These are phyloP conservation scores for Mycena vulgaris DNA, from an alignment of 768 basidiomycete genomes.

Conservation along the genomic window DNA sequence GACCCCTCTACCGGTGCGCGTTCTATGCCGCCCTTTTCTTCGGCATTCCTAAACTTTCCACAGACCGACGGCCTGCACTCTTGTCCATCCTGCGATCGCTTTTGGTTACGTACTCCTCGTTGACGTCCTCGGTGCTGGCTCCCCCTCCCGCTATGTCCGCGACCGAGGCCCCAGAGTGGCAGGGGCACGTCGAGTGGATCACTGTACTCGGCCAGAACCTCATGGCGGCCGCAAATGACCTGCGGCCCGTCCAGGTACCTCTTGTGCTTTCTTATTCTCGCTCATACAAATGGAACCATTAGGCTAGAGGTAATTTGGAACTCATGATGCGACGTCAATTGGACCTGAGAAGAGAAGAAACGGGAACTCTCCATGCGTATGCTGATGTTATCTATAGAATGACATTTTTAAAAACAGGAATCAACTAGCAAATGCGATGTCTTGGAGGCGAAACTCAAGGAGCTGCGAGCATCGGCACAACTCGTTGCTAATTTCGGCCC, in stretches of 20 bases:
- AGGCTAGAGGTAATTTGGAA: conserved; percentile 89
- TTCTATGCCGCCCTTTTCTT: neutral
- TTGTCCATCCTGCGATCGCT: conserved; percentile 81
- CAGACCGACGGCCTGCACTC: conserved; percentile 86
- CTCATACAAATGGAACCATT: conserved; percentile 16
- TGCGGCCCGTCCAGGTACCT: conserved; percentile 87
- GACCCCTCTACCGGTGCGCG: conserved; percentile 77
- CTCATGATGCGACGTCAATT: conserved; percentile 87
- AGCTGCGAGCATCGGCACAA: conserved; percentile 61
- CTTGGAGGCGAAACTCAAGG: conserved; percentile 74
- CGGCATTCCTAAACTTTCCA: conserved; percentile 7
- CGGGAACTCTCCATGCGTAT: conserved; percentile 77
- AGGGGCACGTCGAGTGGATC: conserved; percentile 85
- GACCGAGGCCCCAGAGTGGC: conserved; percentile 76
- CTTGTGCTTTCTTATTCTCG: conserved; percentile 10
- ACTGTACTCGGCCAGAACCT: conserved; percentile 86
- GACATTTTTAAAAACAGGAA: neutral
- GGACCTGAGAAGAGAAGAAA: conserved; percentile 81
- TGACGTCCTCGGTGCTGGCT: conserved; percentile 77
- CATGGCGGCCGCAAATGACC: conserved; percentile 91
- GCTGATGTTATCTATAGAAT: conserved; percentile 43
- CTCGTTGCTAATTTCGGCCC: conserved; percentile 14
- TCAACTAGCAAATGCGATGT: conserved; percentile 79
- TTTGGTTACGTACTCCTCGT: conserved; percentile 82
- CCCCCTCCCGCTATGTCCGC: conserved; percentile 71